Conservation (phyloP, 2,329 filamentous ascomycete genomes). For the Trichoderma sp. region DNA sequence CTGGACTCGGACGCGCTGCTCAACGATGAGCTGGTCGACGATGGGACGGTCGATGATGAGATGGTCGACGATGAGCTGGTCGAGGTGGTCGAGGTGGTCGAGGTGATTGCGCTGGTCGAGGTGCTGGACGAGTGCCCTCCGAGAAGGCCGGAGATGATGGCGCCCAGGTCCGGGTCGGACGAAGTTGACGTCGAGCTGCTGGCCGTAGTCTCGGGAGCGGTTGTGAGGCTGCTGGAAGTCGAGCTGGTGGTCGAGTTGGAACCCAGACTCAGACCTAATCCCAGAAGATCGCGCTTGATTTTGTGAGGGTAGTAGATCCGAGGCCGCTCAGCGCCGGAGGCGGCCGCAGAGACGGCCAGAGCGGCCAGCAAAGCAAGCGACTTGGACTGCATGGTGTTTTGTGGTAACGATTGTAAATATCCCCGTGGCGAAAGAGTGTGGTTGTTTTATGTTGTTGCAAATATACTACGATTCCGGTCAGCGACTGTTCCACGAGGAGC, state of each 20-base stretch:
- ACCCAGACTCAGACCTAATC: slow-evolving; percentile 15
- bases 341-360: slow-evolving; percentile 51
- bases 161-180: not conserved
- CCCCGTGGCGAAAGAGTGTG: slow-evolving; percentile 27
- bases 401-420: slow-evolving; percentile 32
- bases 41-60: not conserved
- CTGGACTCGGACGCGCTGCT: not conserved
- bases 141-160: not conserved
- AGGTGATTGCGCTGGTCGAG: not conserved
- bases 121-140: not conserved
- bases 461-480: slow-evolving; percentile 24
- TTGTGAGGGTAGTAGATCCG: slow-evolving; percentile 61
- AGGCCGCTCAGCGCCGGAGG: slow-evolving; percentile 50
- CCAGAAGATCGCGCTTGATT: slow-evolving; percentile 53
- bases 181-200: slow-evolving; percentile 3
- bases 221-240: not conserved
- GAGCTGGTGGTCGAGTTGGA: slow-evolving; percentile 45
- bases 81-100: not conserved
- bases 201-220: not conserved
- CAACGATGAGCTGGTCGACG: not conserved
- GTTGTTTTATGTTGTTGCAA: slow-evolving; percentile 21
- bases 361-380: slow-evolving; percentile 52
- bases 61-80: not conserved
- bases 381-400: slow-evolving; percentile 51
- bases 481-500: not conserved